These are phyloP conservation scores for Cymodocea nodosa DNA, from an alignment of 116 monocot species.

Conservation along the genomic window DNA sequence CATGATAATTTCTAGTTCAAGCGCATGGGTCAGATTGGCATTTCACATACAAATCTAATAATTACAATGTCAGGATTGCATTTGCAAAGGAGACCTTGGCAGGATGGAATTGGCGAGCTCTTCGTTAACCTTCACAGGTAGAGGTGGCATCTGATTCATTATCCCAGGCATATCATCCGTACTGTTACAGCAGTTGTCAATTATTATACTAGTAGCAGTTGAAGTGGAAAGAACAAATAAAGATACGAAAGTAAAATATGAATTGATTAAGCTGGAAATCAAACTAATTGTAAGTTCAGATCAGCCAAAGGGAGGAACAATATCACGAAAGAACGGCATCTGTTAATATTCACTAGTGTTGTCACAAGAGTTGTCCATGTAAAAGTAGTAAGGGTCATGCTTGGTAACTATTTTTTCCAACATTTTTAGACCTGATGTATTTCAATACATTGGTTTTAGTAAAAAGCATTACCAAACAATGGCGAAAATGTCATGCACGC, in stretches of 20 bases:
- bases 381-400: no score
- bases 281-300: no score
- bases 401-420: no score
- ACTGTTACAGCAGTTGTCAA: slow-evolving; percentile 21
- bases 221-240: neutral
- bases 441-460: no score
- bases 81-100: slow-evolving; percentile 24
- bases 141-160: slow-evolving; percentile 95
- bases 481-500: no score
- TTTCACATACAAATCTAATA: neutral
- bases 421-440: no score
- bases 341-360: no score
- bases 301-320: no score
- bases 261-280: neutral
- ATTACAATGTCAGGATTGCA: slow-evolving; percentile 23
- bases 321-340: no score
- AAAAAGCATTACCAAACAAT: no score
- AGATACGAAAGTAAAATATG: neutral
- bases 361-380: no score
- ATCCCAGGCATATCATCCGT: slow-evolving; percentile 53
- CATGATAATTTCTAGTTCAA: slow-evolving; percentile 6
- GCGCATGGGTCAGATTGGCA: neutral
- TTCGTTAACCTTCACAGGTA: slow-evolving; percentile 82
- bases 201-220: neutral
- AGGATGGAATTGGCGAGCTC: slow-evolving; percentile 71